Base-by-base conservation (phyloP, 306 rosid genomes). In the Mimosa pudica region DNA sequence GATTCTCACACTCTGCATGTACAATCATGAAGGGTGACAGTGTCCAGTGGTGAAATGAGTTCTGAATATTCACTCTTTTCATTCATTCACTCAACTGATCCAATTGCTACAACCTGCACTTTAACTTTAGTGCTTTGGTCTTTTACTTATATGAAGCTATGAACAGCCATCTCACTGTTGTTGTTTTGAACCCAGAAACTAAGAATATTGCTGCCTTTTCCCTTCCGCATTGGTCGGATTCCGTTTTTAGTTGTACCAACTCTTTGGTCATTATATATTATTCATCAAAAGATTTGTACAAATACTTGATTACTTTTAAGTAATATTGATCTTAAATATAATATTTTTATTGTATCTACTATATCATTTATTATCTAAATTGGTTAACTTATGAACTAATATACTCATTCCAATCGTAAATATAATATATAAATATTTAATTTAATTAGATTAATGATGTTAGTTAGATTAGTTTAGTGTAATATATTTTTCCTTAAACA, bases 171-270 rank as follows among this genome's bases (percentile, higher is more conserved):
- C 46, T 62, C 46, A 60, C 32, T 52, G 11, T 73, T 60, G 63
- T 74, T 72, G 63, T 74, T 72, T 70, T 80, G 70, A 79, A 80
- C 81, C 13, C 52, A 20, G 24, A 41, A 44, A 46, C 13, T 6
- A 30, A 55, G 65, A 35, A 77, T 30, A 10, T 63, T 64, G 73
- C 2, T 62, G 42, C 41, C 2, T 11, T 13, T 83, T 77, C 60
- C 78, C 66, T 2, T 85, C 88, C 90, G 77, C 85, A 65, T 66
- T 55, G 82, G 85, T 83, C 78, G 90, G 90, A 87, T 89, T 86
- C 0, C 83, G 88, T 75, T 82, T 77, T 70, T 24, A 24, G 30
- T 24, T 24, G 30, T 44, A 67, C 79, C 67, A 11, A 10, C 14
- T 4, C 54, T 46, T 46, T 46, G 11, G 11, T 46, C 13, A 9